A percentile compares a stretch with the other conserved stretches of the same genome.
phyloP scores from a whole-genome alignment of 768 basidiomycete species.

The Amanita phalloides region DNA sequence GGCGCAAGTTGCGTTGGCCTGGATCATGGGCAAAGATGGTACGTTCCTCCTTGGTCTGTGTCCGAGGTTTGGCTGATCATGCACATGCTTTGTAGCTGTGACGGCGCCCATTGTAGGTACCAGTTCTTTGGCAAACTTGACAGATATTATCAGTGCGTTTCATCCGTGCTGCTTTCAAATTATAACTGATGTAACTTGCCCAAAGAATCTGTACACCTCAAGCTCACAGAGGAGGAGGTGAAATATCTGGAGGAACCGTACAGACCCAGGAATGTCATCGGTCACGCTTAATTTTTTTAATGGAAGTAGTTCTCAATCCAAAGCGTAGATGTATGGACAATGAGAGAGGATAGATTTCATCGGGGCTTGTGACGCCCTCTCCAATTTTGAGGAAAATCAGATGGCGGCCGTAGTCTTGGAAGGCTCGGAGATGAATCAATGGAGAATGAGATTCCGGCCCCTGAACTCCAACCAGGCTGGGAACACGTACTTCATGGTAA shows the following conservation, averaged over 20 bases:
- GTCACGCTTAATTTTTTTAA: slow-evolving; percentile 22
- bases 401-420: too few relatives aligned
- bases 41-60: background rate
- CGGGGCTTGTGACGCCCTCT: too few relatives aligned
- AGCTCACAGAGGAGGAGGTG: slow-evolving; percentile 41
- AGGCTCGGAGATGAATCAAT: too few relatives aligned
- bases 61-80: background rate
- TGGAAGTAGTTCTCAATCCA: too few relatives aligned
- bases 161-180: background rate
- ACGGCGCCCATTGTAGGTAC: slow-evolving; percentile 52
- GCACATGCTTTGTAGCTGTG: slow-evolving; percentile 24
- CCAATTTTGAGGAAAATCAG: too few relatives aligned
- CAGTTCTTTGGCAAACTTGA: slow-evolving; percentile 38
- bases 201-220: slow-evolving; percentile 27
- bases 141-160: slow-evolving; percentile 36
- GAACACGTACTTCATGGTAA: slow-evolving; percentile 52
- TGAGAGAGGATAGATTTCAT: too few relatives aligned
- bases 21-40: slow-evolving; percentile 10
- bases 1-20: too few relatives aligned
- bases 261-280: slow-evolving; percentile 29
- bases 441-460: slow-evolving; percentile 34
- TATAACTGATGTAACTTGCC: background rate
- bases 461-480: slow-evolving; percentile 38
- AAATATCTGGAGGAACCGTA: slow-evolving; percentile 26
- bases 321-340: too few relatives aligned